phyloP scores from a whole-genome alignment of 768 basidiomycete species.

The Lactifluus hygrophoroides region DNA sequence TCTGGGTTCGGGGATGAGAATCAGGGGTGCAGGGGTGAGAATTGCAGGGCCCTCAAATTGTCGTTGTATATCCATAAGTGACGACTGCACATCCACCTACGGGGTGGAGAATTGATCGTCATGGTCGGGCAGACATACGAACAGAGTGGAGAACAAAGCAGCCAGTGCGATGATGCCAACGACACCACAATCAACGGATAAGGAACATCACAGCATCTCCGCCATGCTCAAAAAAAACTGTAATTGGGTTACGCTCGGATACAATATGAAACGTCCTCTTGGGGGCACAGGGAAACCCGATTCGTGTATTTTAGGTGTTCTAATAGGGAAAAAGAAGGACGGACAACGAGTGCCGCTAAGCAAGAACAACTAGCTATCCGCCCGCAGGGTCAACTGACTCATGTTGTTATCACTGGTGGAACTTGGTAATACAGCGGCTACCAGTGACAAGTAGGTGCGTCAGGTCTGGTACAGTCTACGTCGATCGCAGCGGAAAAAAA shows the following conservation, averaged over 20 bases:
- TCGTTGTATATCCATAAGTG: background rate
- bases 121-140: background rate
- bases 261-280: background rate
- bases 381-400: conserved; percentile 23
- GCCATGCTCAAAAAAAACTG: background rate
- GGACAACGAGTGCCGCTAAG: background rate
- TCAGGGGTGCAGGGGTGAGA: no score
- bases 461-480: background rate
- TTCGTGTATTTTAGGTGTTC: background rate
- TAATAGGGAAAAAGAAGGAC: background rate
- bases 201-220: background rate
- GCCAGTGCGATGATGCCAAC: background rate
- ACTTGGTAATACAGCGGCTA: conserved; percentile 36
- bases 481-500: background rate
- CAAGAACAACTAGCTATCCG: background rate
- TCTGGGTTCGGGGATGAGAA: background rate
- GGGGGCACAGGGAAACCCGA: background rate
- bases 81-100: background rate
- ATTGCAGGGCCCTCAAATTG: background rate
- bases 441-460: no score
- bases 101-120: no score
- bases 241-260: background rate
- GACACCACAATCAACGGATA: background rate
- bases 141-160: background rate
- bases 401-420: conserved; percentile 25